Evolutionary conservation across 78 protist species (phyloP), one percentile per base, ranked within the genome.

Genomic region (slime mould (Dictyostelium discoideum)): DNA sequence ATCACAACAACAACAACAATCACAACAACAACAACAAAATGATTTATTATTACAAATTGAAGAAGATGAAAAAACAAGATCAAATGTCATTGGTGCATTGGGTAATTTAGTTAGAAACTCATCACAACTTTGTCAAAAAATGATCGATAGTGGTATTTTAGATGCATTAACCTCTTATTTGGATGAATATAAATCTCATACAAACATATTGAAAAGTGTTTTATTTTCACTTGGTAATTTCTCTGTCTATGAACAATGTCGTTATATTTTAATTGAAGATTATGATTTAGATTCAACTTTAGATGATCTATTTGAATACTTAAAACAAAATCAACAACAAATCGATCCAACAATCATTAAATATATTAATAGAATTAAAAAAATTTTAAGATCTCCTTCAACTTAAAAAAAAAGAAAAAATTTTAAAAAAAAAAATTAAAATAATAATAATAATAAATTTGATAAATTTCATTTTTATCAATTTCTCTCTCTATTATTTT

Each of bases 1-100:
- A 54, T 22, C 13, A 54, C 69, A 60, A 60, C 69, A 60, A 60
- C 69, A 60, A 60, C 69, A 60, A 60, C 69, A 57, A 57, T 7
- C 0, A 20, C 67, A 60, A 60, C 69, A 60, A 60, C 69, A 60
- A 60, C 69, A 60, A 20, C 69, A 60, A 29, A 3, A 26, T 20
- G 89, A 85, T 90, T 46, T 11, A 29, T 26, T 69, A 26, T 74
- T 74, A 74, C 81, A 74, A 74, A 14, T 37, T 5, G 92, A 92
- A 16, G 80, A 65, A 5, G 97, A 89, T 7, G 97, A 96, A 42
- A 98, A 98, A 97, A 97, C 98, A 3, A 46, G 98, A 4, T 40
- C 96, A 42, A 97, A 98, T 26, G 98, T 98, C 0, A 97, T 98
- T 0, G 99, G 99, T 22, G 99, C 99, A 18, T 88, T 98, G 6